phyloP scores from a whole-genome alignment of 371 early-diverging fungal genomes.

The Dichotomocladium elegans region DNA sequence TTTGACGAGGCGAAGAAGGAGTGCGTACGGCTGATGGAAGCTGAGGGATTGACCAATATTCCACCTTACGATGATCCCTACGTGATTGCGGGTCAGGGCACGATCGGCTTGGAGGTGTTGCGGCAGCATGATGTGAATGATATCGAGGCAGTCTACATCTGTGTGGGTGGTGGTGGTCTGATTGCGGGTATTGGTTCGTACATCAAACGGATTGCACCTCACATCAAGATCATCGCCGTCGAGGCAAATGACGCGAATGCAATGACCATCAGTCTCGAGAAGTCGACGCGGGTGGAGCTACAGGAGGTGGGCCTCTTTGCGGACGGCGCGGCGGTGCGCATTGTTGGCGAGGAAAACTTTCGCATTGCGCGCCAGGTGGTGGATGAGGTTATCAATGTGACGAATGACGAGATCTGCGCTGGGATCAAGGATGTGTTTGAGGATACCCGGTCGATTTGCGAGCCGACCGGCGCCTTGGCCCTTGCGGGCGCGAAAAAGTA shows the following conservation, averaged over 20 bases:
- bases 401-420: constrained; percentile 96
- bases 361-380: constrained; percentile 63
- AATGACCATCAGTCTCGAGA: constrained; percentile 76
- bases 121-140: constrained; percentile 67
- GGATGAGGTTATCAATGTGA: constrained; percentile 86
- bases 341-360: constrained; percentile 88
- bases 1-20: constrained; percentile 93
- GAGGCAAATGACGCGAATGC: constrained; percentile 90
- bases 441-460: constrained; percentile 91
- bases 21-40: constrained; percentile 64
- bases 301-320: constrained; percentile 93
- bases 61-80: constrained; percentile 97
- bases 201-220: constrained; percentile 84
- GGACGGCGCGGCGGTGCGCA: constrained; percentile 93
- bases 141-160: constrained; percentile 84
- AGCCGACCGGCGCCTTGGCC: constrained; percentile 92
- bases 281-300: constrained; percentile 59
- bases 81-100: constrained; percentile 98
- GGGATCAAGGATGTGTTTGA: constrained; percentile 98
- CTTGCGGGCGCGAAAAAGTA: constrained; percentile 90
- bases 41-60: constrained; percentile 81
- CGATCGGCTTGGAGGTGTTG: constrained; percentile 90
- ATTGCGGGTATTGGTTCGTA: constrained; percentile 88
- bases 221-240: constrained; percentile 85
- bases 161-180: constrained; percentile 95